Evolutionary conservation across 805 yeast species (phyloP).

Genomic region (Ogataea paradorogensis): DNA sequence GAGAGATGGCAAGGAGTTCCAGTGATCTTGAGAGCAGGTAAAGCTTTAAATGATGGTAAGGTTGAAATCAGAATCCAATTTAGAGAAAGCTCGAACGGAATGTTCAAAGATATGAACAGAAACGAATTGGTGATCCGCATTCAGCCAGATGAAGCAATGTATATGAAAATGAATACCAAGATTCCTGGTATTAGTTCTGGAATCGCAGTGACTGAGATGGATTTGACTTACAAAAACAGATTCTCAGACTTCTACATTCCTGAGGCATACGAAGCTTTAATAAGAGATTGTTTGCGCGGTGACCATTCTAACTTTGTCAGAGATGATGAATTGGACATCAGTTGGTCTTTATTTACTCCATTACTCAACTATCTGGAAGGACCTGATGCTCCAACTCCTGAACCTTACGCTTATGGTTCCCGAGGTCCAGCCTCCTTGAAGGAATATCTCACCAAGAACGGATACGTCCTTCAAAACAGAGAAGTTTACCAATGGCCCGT

Average conservation of each 20-base stretch:
- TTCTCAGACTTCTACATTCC: conserved; percentile 92
- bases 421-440: conserved; percentile 77
- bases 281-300: conserved; percentile 84
- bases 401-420: conserved; percentile 79
- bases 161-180: conserved; percentile 89
- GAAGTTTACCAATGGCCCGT: conserved; percentile 90
- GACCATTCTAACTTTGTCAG: conserved; percentile 97
- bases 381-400: conserved; percentile 63
- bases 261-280: conserved; percentile 94
- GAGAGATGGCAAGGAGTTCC: conserved; percentile 99
- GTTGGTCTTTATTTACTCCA: conserved; percentile 94
- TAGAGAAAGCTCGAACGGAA: conserved; percentile 79
- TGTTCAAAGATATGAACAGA: conserved; percentile 76
- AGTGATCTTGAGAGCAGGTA: conserved; percentile 92
- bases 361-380: conserved; percentile 77
- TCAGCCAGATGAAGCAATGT: conserved; percentile 94
- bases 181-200: conserved; percentile 86
- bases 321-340: conserved; percentile 92
- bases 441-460: conserved; percentile 62
- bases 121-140: conserved; percentile 92
- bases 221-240: conserved; percentile 77
- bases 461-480: conserved; percentile 63
- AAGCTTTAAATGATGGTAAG: conserved; percentile 91
- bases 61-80: conserved; percentile 95
- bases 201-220: conserved; percentile 85